Evolutionary conservation across 108 stramenopile genomes (phyloP).

Genomic region (Schizochytrium sp.): DNA sequence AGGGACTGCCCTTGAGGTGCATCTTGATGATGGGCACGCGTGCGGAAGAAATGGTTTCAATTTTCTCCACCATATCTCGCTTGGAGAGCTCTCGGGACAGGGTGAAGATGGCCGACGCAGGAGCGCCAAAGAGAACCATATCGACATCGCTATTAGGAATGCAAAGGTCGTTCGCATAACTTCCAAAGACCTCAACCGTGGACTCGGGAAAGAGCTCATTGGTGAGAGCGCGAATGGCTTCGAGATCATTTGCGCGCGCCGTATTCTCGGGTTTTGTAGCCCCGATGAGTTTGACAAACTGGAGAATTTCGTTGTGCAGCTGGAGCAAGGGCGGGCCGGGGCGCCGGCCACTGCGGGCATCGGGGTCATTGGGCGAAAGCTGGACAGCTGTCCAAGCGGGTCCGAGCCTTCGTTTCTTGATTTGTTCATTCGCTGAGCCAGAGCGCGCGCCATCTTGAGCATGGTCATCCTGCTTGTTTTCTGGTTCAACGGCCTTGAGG

Average conservation of each 20-base stretch:
- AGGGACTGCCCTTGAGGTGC: conserved; percentile 53
- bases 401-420: too few relatives aligned
- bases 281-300: conserved; percentile 73
- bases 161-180: conserved; percentile 73
- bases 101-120: neutral
- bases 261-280: conserved; percentile 60
- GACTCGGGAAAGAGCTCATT: conserved; percentile 23
- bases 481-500: too few relatives aligned
- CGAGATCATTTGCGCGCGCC: conserved; percentile 49
- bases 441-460: too few relatives aligned
- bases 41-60: conserved; percentile 79
- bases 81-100: neutral
- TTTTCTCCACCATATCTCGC: conserved; percentile 57
- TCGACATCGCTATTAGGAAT: conserved; percentile 49
- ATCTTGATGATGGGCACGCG: conserved; percentile 87
- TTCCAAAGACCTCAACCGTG: conserved; percentile 77
- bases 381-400: too few relatives aligned
- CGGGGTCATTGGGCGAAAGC: too few relatives aligned
- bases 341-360: too few relatives aligned
- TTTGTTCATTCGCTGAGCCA: too few relatives aligned
- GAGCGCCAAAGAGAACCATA: neutral
- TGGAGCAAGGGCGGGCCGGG: conserved; percentile 45
- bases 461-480: too few relatives aligned
- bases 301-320: conserved; percentile 91
- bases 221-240: conserved; percentile 33